Evolutionary conservation across 2,329 filamentous ascomycete genomes (phyloP), one percentile per base, ranked within the genome.

Genomic region (Macrophomina phaseolina): DNA sequence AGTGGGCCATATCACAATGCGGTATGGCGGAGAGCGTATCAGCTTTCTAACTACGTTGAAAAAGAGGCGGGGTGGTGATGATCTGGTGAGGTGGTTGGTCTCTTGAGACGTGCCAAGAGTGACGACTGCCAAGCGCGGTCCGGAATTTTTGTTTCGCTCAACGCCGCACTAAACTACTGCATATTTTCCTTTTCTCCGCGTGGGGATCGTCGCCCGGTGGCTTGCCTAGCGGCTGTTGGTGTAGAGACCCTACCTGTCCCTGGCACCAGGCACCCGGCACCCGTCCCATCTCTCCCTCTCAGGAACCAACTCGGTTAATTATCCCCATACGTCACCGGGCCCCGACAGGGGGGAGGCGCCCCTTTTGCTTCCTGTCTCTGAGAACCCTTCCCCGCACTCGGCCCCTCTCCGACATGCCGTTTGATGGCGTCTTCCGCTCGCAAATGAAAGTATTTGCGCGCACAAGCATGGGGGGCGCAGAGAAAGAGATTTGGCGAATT

Each of bases 211-310:
- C 56, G 4, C 1, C 23, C 5, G 18, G 56, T 48, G 56, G 56
- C 56, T 61, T 61, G 58, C 23, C 45, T 62, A 62, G 58, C 45
- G 42, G 42, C 42, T 40, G 58, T 49, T 62, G 58, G 58, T 62
- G 58, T 51, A 49, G 42, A 38, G 45, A 18, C n/a, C 42, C 5
- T 36, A n/a, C 40, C 56, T 5, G 40, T 48, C 56, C 42, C 56
- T 32, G 56, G 16, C 14, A 49, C 6, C 23, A 49, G 6, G 28
- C 36, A 23, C 23, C 23, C 3, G 23, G 23, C 23, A 23, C 23
- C 23, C 23, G 23, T 23, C 23, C 23, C 23, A 23, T 23, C 3
- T 23, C 53, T 4, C 42, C 18, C 36, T 34, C 38, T 16, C 32
- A 32, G 8, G 28, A 32, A 55, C 40, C 40, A 28, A 28, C 28